Percentiles rank a stretch among this genome's conserved stretches.
Evolutionary conservation across 768 basidiomycete species (phyloP).

Genomic region (Amanita fuliginea): DNA sequence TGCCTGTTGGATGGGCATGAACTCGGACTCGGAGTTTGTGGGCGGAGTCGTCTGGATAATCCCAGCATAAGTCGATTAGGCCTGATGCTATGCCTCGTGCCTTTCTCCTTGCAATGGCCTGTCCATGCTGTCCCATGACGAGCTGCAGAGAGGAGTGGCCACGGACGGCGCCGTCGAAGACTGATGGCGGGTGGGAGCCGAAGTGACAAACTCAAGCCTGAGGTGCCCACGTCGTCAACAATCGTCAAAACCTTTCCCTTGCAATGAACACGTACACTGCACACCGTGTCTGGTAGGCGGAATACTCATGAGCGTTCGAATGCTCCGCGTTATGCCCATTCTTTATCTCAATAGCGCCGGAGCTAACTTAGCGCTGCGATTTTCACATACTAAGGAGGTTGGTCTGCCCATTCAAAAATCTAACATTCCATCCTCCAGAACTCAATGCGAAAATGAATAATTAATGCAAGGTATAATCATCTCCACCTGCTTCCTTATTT

Average conservation of each 20-base stretch:
- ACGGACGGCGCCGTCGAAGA: not conserved
- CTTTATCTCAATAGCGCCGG: no score
- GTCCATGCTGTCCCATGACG: not conserved
- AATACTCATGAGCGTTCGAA: no score
- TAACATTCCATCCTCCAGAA: no score
- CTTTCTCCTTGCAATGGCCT: not conserved
- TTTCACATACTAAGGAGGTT: no score
- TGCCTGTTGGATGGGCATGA: not conserved
- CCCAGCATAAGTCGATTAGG: not conserved
- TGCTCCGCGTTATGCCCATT: no score
- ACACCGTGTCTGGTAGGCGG: no score
- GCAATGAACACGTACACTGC: not conserved
- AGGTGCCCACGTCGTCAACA: no score
- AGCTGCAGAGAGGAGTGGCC: not conserved
- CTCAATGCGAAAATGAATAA: no score
- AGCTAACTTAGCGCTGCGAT: no score
- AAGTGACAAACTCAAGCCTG: not conserved
- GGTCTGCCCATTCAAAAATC: no score
- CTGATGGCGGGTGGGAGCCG: not conserved
- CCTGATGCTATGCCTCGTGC: not conserved
- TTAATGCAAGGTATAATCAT: no score
- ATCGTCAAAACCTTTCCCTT: not conserved
- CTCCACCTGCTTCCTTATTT: no score
- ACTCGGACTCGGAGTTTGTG: not conserved
- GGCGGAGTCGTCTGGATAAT: not conserved